Evolutionary conservation across 1,284 basidiomycete species (phyloP).

Genomic region (Neolentinus lepideus): DNA sequence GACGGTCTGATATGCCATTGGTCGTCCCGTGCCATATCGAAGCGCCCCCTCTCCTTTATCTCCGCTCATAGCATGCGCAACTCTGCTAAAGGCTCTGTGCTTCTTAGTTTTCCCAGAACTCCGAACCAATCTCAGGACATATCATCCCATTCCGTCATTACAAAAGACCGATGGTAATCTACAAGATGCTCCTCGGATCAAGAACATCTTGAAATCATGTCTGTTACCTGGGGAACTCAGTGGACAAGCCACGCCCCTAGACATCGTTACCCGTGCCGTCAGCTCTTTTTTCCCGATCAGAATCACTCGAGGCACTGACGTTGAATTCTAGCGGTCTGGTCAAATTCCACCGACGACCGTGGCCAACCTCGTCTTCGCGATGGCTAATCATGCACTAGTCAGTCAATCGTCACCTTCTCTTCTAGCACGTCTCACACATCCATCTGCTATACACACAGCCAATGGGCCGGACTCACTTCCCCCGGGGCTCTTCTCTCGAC

Average conservation of each 20-base stretch:
- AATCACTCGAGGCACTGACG: not conserved
- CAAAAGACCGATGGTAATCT: slow-evolving; percentile 56
- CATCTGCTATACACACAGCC: slow-evolving; percentile 47
- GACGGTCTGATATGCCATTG: not conserved
- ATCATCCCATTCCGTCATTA: slow-evolving; percentile 64
- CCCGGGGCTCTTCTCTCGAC: slow-evolving; percentile 48
- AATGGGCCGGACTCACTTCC: slow-evolving; percentile 66
- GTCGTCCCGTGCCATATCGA: too few species aligned
- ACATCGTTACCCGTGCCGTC: slow-evolving; percentile 59
- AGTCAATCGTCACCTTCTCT: slow-evolving; percentile 17
- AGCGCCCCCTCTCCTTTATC: not conserved
- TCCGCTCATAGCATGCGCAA: not conserved
- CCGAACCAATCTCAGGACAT: slow-evolving; percentile 63
- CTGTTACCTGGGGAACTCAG: slow-evolving; percentile 68
- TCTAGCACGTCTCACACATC: not conserved
- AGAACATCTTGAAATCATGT: slow-evolving; percentile 70
- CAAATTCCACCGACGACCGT: slow-evolving; percentile 71
- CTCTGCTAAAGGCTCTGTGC: not conserved
- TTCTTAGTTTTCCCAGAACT: slow-evolving; percentile 52
- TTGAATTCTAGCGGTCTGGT: slow-evolving; percentile 37
- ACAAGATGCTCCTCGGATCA: slow-evolving; percentile 68
- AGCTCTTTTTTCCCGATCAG: slow-evolving; percentile 19
- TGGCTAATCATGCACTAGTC: slow-evolving; percentile 64
- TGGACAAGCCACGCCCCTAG: slow-evolving; percentile 55
- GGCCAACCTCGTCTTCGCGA: slow-evolving; percentile 72